A percentile compares a stretch with the other conserved stretches of the same genome.
phyloP scores from a whole-genome alignment of 495 filamentous ascomycete species.

The Annulohypoxylon moriforme region DNA sequence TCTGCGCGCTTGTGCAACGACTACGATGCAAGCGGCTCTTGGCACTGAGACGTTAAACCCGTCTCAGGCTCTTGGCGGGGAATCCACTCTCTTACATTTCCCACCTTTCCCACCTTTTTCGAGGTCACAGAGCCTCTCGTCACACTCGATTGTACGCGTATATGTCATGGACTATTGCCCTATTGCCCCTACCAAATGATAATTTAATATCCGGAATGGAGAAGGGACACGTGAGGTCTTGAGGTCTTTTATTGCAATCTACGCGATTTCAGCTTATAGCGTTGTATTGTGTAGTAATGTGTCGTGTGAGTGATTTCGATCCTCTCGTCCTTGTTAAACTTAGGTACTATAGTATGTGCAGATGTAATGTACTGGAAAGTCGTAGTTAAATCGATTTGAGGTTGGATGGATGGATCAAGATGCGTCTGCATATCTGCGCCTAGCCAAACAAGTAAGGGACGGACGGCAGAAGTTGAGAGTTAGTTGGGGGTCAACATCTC shows the following conservation, averaged over 20 bases:
- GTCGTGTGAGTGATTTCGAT: neutral
- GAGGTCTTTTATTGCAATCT: conserved; percentile 12
- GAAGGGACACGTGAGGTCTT: conserved; percentile 37
- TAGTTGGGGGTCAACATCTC: conserved; percentile 6
- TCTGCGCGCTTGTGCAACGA: conserved; percentile 32
- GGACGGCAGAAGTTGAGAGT: neutral
- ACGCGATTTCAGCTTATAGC: neutral
- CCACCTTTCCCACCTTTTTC: conserved; percentile 6
- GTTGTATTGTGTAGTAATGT: neutral
- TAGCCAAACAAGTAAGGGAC: conserved; percentile 21
- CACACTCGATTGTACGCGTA: conserved; percentile 13
- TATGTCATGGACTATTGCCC: conserved; percentile 5
- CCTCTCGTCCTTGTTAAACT: neutral
- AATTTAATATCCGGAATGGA: conserved; percentile 32
- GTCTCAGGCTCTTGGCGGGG: conserved; percentile 14
- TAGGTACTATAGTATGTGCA: too few relatives aligned
- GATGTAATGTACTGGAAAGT: neutral
- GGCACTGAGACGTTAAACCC: conserved; percentile 23
- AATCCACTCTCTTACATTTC: conserved; percentile 13
- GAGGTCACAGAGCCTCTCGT: conserved; percentile 35
- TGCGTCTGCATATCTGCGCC: conserved; percentile 27
- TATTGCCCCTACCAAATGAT: neutral
- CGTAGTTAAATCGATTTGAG: neutral
- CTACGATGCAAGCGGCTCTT: conserved; percentile 35
- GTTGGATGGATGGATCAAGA: conserved; percentile 21